Conservation (phyloP, 106 monocot species). For the Dactylorhiza incarnata region DNA sequence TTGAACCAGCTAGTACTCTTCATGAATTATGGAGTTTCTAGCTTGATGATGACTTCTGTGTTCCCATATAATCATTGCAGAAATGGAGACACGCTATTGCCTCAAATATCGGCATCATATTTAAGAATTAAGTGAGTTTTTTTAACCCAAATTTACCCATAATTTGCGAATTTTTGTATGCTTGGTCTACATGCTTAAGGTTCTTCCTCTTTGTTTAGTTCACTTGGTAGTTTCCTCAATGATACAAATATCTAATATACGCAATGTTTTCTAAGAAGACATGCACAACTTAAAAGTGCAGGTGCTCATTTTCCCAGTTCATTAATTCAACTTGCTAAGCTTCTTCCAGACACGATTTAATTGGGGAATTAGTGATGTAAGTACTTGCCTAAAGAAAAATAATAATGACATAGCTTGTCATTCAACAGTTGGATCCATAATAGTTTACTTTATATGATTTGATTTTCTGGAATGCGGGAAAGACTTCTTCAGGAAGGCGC, state of each 20-base stretch:
- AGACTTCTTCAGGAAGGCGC: too few relatives aligned
- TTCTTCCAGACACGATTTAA: too few relatives aligned
- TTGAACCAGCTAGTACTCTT: not conserved
- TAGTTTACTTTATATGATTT: too few relatives aligned
- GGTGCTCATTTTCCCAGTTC: not conserved
- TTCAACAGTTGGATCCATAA: too few relatives aligned
- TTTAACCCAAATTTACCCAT: not conserved
- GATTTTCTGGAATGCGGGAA: too few relatives aligned
- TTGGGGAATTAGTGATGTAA: too few relatives aligned
- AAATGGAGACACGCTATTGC: constrained; percentile 44
- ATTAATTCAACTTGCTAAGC: too few relatives aligned
- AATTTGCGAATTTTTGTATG: too few relatives aligned
- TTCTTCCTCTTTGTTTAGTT: not conserved
- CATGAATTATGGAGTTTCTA: not conserved
- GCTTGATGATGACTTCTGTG: not conserved
- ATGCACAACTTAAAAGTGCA: not conserved
- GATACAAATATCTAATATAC: not conserved
- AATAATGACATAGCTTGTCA: too few relatives aligned
- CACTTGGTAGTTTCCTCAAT: not conserved
- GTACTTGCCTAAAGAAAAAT: too few relatives aligned
- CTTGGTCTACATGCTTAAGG: not conserved
- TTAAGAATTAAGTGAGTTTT: constrained; percentile 73
- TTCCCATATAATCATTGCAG: constrained; percentile 25
- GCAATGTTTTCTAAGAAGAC: not conserved
- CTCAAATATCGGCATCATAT: constrained; percentile 56